Conservation (phyloP, 1,284 basidiomycete species). For the Wallemia hederae region DNA sequence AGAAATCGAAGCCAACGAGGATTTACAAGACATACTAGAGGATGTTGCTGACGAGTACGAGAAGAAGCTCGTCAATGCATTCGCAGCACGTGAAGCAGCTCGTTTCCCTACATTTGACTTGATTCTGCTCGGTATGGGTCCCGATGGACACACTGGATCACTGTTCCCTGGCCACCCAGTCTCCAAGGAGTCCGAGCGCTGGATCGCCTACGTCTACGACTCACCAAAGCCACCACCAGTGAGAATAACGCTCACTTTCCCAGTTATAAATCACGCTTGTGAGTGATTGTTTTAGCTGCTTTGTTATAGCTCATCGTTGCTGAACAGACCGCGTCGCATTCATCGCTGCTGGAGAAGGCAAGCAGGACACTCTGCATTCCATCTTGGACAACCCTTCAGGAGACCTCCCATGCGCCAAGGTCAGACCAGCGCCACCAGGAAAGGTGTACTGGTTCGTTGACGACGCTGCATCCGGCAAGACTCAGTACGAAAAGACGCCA, state of each 20-base stretch:
- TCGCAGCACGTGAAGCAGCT: conserved; percentile 63
- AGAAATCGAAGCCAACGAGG: conserved; percentile 14
- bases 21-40: conserved; percentile 29
- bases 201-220: conserved; percentile 81
- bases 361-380: conserved; percentile 42
- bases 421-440: conserved; percentile 50
- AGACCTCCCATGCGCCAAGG: conserved; percentile 52
- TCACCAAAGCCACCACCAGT: conserved; percentile 76
- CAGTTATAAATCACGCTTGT: conserved; percentile 69
- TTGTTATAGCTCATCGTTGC: too few species aligned
- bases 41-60: conserved; percentile 80
- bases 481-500: conserved; percentile 21
- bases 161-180: conserved; percentile 79
- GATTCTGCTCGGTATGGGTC: conserved; percentile 72
- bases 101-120: conserved; percentile 86
- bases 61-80: conserved; percentile 63
- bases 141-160: conserved; percentile 85
- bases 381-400: conserved; percentile 55
- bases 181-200: conserved; percentile 54
- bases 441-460: conserved; percentile 76
- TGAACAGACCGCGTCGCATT: conserved; percentile 45
- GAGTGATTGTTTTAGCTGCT: conserved; percentile 6
- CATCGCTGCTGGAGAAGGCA: conserved; percentile 54
- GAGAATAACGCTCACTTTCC: conserved; percentile 55
- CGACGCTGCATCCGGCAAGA: conserved; percentile 38